A percentile compares a stretch with the other conserved stretches of the same genome.
Conservation (phyloP, 2,329 filamentous ascomycete species). For the Aspergillus felis region DNA sequence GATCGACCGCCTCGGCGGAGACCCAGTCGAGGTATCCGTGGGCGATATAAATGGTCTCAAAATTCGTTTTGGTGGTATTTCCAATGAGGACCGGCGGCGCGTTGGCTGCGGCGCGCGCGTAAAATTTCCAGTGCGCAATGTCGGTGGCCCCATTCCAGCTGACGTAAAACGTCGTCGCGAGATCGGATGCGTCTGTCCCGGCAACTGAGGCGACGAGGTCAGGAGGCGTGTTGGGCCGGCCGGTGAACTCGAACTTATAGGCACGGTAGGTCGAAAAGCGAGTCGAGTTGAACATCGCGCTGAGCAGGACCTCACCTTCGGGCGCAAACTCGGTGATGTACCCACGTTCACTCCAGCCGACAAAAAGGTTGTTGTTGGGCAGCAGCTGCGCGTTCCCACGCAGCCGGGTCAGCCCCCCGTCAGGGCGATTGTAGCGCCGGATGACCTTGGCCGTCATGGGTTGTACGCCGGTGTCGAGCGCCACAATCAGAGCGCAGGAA, state of each 20-base stretch:
- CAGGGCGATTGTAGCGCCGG: constrained; percentile 29
- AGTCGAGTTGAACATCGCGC: constrained; percentile 28
- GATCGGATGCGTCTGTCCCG: constrained; percentile 21
- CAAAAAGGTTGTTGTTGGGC: constrained; percentile 33
- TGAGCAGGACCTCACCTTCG: constrained; percentile 28
- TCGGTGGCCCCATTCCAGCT: constrained; percentile 40
- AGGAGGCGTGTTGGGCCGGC: constrained; percentile 28
- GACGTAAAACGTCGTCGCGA: constrained; percentile 30
- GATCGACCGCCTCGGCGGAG: constrained; percentile 23
- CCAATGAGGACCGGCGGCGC: constrained; percentile 22
- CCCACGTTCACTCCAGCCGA: constrained; percentile 32
- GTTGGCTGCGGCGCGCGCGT: constrained; percentile 24
- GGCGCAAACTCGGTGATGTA: constrained; percentile 31
- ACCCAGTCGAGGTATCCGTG: constrained; percentile 27
- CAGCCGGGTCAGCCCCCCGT: constrained; percentile 26
- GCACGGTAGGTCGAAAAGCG: constrained; percentile 37
- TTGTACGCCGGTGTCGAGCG: constrained; percentile 21
- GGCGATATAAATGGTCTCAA: constrained; percentile 31
- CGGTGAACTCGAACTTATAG: constrained; percentile 36
- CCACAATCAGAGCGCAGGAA: constrained; percentile 27
- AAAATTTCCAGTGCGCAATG: constrained; percentile 32
- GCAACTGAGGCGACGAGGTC: constrained; percentile 26
- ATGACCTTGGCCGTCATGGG: constrained; percentile 27
- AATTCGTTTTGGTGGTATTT: constrained; percentile 23
- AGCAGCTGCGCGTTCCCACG: constrained; percentile 35